phyloP scores from a whole-genome alignment of 2,329 filamentous ascomycete species.

The Aspergillus brasiliensis region DNA sequence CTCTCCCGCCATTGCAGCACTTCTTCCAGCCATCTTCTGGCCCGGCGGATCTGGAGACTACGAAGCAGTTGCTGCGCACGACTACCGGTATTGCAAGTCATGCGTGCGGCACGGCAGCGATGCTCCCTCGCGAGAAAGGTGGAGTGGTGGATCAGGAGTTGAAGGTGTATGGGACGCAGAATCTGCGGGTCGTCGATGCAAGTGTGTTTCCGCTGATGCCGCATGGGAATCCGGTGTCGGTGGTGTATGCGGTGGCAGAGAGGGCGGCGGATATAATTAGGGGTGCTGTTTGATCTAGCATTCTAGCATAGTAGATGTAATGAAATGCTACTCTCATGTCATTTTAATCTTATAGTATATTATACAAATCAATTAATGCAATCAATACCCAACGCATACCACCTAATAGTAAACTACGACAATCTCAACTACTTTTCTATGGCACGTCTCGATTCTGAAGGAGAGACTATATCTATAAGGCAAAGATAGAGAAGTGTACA shows the following conservation, averaged over 20 bases:
- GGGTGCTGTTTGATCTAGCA: background rate
- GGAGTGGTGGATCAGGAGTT: constrained; percentile 36
- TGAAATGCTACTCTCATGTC: no score
- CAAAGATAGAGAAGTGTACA: no score
- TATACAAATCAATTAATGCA: no score
- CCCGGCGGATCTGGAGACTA: constrained; percentile 12
- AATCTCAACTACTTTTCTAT: no score
- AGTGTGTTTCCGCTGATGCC: constrained; percentile 41
- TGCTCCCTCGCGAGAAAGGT: constrained; percentile 32
- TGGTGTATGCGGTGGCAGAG: constrained; percentile 42
- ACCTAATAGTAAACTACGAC: no score
- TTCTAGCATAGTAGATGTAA: background rate
- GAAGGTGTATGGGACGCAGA: constrained; percentile 35
- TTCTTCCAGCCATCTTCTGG: constrained; percentile 10
- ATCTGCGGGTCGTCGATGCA: constrained; percentile 40
- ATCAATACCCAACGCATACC: no score
- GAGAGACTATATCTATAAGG: no score
- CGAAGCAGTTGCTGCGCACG: constrained; percentile 13
- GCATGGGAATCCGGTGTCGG: constrained; percentile 40
- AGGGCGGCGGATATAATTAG: constrained; percentile 32
- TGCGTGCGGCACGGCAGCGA: constrained; percentile 24
- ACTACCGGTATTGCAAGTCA: constrained; percentile 15
- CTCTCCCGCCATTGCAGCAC: background rate
- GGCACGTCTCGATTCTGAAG: no score
- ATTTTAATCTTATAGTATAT: no score